Base-by-base conservation (phyloP, 306 rosid species). In the Cicer arietinum region DNA sequence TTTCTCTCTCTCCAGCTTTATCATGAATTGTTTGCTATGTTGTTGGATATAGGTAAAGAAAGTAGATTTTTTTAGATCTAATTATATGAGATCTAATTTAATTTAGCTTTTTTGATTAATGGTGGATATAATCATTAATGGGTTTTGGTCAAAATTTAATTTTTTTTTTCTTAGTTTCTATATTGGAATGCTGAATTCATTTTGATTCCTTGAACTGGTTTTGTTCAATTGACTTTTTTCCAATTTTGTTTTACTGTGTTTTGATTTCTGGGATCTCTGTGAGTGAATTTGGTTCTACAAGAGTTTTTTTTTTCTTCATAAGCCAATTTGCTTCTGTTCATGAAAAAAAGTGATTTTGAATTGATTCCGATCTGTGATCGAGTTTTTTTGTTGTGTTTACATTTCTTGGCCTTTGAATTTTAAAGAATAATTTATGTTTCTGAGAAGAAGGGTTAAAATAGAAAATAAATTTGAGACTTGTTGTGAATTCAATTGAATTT, bases 361-460 rank as follows among this genome's bases (percentile, higher is more conserved):
- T 63, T 62, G 85, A 81, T 83, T 82, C 39, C 54, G 85, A 88
- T 85, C 85, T 59, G 82, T 62, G 71, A 52, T 63, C 42, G 20
- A 67, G 68, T 56, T 35, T 77, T 65, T 40, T 5, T 40, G 25
- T 18, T 44, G 44, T 17, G 10, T 77, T 73, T 64, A 17, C 9
- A 60, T 82, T 83, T 79, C 70, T 67, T 82, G 80, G 68, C 20
- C 16, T 45, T 79, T 59, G 30, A 69, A 25, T 46, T 53, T 54
- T 53, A 41, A 42, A 67, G 41, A 66, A 11, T 17, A 10, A 66
- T 44, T 11, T 3, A 10, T 63, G 12, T 64, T 8, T 64, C 6
- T 18, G 35, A 53, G 51, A 46, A 76, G 56, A 51, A 58, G 3
- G 70, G 14, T 30, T 60, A 65, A 75, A 17, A 22, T 1, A 20